Evolutionary conservation across 306 rosid species (phyloP), one percentile per base, ranked within the genome.

Genomic region (Delonix regia): DNA sequence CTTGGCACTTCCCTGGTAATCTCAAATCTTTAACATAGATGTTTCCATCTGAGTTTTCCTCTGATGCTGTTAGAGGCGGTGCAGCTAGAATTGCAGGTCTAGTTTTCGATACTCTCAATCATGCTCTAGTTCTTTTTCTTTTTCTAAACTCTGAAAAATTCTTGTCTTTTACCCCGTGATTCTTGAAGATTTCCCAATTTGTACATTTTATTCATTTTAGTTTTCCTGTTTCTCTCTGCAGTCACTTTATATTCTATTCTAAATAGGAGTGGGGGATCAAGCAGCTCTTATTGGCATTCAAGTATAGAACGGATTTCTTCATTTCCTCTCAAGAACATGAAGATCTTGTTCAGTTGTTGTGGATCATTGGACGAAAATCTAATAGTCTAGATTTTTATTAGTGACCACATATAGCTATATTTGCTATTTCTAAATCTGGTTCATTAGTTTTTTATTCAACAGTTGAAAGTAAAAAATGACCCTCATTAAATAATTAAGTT

Each of bases 61-160:
- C 88, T 73, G 76, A 73, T 57, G 68, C 53, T 6, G 81, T 73
- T 63, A 51, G 49, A 19, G 33, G 83, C 34, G 60, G 65, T 52
- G 85, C 82, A 30, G 82, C 84, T 55, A 86, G 86, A 72, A 45
- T 85, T 79, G 86, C 88, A 19, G 88, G 88, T 85, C 75, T 39
- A 38, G 7, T 51, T 52, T 39, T 56, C 69, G 16, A 18, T 48
- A 27, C 28, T 64, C 25, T 25, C 34, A 33, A 7, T 49, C 0
- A 62, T 9, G 28, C 25, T 55, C 57, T 56, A 57, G 0, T 60
- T 4, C 7, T 5, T 25, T 47, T 22, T 16, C 18, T 57, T 30
- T 30, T 30, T 30, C 33, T 30, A 4, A 30, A 30, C 33, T 30
- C 21, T 42, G 30, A 16, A 6, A 5, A 61, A 3, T 2, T 61